Base-by-base conservation (phyloP, 148 eudicot genomes). In the Salicornia ramosissima region DNA sequence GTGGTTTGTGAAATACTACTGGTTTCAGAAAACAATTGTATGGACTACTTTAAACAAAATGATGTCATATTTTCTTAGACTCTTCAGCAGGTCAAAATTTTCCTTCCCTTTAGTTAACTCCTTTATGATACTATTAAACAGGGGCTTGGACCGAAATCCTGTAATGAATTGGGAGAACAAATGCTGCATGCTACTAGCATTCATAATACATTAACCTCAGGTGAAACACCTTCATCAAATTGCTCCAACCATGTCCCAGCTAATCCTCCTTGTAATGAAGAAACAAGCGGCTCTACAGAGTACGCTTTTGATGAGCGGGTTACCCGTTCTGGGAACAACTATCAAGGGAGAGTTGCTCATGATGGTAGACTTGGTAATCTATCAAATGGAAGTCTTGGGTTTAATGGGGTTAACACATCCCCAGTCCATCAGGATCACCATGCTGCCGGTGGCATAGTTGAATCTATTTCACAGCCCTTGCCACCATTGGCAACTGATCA, bases 71-170 rank as follows among this genome's bases (percentile, higher is more conserved):
- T 3, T 36, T 53, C 63, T 64, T 36, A 22, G 10, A n/a, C 59
- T 10, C 10, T 16, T 40, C 2, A n/a, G n/a, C n/a, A n/a, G n/a
- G n/a, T n/a, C n/a, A 39, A 40, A 15, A 21, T 2, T 29, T 22
- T 45, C 34, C 49, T 68, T 51, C 60, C 22, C 25, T 62, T 2
- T 21, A 30, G 16, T 2, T 68, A 6, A 19, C 39, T 19, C 14
- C 18, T 69, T 24, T 22, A 7, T 70, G 13, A 25, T 71, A 4
- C 46, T 74, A 5, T 31, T 78, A 36, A 55, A 70, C 51, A 75
- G 79, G 80, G 36, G 46, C 69, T 64, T 42, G 55, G 69, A 50
- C 73, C 64, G 49, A 70, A 64, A 63, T 54, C 67, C 69, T 57
- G 49, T 59, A 66, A 16, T 28, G 65, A 43, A 68, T 42, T 55